Evolutionary conservation across 805 yeast genomes (phyloP), one percentile per base, ranked within the genome.

Genomic region (Pichia cephalocereana): DNA sequence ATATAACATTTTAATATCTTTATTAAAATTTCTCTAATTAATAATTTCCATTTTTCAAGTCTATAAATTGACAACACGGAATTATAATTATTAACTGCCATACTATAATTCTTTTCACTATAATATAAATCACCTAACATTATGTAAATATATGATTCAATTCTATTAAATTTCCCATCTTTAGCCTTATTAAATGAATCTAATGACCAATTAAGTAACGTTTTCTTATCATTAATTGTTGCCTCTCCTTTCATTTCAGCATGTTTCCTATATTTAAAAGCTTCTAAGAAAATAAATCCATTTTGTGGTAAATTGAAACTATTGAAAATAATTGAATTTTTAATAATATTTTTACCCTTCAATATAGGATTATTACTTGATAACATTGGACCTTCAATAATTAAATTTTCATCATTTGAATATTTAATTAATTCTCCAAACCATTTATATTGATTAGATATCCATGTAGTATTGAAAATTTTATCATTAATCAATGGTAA

Each of bases 371-470:
- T 32, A 32, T 7, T 32, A 32, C 23, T 19, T 19, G n/a, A 12
- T 15, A 32, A 32, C 37, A 32, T 32, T 15, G 37, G 15, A 14
- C 37, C n/a, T 32, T 32, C n/a, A 32, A 32, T 15, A 11, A 32
- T 7, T 6, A 32, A 15, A 37, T 37, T 17, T 17, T 17, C 38
- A 2, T 62, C 64, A 41, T 43, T 23, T 8, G 48, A 67, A n/a
- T 63, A 46, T 10, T 67, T 71, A 45, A 80, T 64, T 17, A 83
- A 60, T 48, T 82, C 77, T 0, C 84, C 87, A 12, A 86, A 65
- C 80, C 84, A 76, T 40, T 77, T 74, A 53, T 77, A 75, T 57
- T 86, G 95, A n/a, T 66, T 58, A 0, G 82, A 73, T 11, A 72
- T 56, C 95, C 95, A 86, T 39, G 70, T 61, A 27, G 18, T 23